Conservation (phyloP, 129 eudicot species). For the Scalesia atractyloides region DNA sequence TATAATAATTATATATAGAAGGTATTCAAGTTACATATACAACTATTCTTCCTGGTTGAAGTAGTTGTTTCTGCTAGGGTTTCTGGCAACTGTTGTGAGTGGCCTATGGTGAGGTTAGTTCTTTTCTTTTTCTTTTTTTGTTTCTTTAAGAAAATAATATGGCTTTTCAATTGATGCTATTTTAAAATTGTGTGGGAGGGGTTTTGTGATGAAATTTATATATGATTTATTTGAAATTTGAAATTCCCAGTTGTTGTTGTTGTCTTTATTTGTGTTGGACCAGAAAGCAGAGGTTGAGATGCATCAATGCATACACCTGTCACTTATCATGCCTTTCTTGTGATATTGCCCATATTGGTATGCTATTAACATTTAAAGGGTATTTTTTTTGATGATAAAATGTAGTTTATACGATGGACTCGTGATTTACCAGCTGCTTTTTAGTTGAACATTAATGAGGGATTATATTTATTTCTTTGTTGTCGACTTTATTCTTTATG, state of each 20-base stretch:
- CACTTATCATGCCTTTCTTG: conserved; percentile 47
- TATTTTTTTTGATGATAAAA: background rate
- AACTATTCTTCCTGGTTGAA: no score
- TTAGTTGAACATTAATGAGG: conserved; percentile 62
- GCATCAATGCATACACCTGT: conserved; percentile 22
- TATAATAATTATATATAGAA: no score
- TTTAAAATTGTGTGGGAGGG: background rate
- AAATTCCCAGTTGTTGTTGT: conserved; percentile 7
- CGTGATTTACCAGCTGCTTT: conserved; percentile 56
- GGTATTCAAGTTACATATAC: no score
- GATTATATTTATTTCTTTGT: conserved; percentile 30
- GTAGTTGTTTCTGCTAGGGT: no score
- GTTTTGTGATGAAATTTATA: background rate
- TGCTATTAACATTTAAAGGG: conserved; percentile 16
- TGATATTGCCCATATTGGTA: conserved; percentile 39
- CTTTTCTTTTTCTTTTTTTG: background rate
- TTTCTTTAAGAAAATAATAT: background rate
- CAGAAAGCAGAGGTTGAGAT: conserved; percentile 15
- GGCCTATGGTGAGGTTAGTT: background rate
- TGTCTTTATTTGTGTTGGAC: conserved; percentile 27
- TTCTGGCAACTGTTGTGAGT: no score
- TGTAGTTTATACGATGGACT: conserved; percentile 30
- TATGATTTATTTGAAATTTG: conserved; percentile 10
- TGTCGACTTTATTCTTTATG: conserved; percentile 11
- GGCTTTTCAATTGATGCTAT: background rate